A percentile compares a stretch with the other conserved stretches of the same genome.
phyloP scores from a whole-genome alignment of 2,329 filamentous ascomycete genomes.

The Uncinocarpus reesii region DNA sequence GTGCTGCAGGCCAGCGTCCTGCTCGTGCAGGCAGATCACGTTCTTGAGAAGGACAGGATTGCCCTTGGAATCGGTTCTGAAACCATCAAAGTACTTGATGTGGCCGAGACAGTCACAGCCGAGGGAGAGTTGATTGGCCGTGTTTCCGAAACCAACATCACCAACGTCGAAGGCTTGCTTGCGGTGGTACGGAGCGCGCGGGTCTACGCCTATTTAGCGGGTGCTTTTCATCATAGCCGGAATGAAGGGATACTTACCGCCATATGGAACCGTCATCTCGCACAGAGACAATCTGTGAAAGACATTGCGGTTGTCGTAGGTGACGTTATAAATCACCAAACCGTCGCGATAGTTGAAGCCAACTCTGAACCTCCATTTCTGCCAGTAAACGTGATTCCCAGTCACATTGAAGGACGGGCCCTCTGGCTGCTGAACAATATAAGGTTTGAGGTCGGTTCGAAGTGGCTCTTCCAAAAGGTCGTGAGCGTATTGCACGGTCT shows the following conservation, averaged over 20 bases:
- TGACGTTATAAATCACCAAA: slow-evolving; percentile 57
- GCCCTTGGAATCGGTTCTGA: slow-evolving; percentile 51
- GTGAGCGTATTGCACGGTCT: slow-evolving; percentile 46
- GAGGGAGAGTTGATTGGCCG: slow-evolving; percentile 58
- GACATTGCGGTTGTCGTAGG: slow-evolving; percentile 52
- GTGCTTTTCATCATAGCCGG: slow-evolving; percentile 19
- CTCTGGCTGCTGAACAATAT: slow-evolving; percentile 55
- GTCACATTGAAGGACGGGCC: slow-evolving; percentile 53
- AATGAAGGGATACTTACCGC: slow-evolving; percentile 22
- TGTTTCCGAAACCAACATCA: slow-evolving; percentile 55
- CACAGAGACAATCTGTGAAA: slow-evolving; percentile 58
- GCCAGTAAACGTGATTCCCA: slow-evolving; percentile 51
- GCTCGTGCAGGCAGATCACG: slow-evolving; percentile 59
- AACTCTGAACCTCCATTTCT: slow-evolving; percentile 54
- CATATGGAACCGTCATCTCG: slow-evolving; percentile 51
- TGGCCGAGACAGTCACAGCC: slow-evolving; percentile 62
- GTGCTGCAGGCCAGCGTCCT: slow-evolving; percentile 58
- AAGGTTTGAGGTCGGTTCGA: slow-evolving; percentile 52
- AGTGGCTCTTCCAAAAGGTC: slow-evolving; percentile 55
- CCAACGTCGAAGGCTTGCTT: slow-evolving; percentile 62
- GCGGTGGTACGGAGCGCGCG: slow-evolving; percentile 56
- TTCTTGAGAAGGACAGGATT: slow-evolving; percentile 52
- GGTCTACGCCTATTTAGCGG: slow-evolving; percentile 50
- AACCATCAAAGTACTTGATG: slow-evolving; percentile 56
- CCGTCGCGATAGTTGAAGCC: slow-evolving; percentile 56